phyloP scores from a whole-genome alignment of 2,329 filamentous ascomycete genomes.

The Xylariales sp. region DNA sequence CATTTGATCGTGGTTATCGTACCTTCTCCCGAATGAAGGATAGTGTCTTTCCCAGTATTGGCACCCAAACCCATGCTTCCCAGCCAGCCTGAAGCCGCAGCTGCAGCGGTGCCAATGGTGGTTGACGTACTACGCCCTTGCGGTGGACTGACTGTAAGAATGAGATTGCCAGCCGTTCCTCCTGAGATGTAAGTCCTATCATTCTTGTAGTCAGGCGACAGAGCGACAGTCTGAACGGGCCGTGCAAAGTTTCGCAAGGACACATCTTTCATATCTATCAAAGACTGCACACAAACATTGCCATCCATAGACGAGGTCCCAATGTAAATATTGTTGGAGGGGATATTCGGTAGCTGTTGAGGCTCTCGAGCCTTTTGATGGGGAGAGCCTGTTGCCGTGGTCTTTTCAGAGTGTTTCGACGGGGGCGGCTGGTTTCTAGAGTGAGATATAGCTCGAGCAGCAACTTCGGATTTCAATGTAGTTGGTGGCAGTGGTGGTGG shows the following conservation, averaged over 20 bases:
- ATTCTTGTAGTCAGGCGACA: constrained; percentile 92
- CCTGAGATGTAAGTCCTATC: constrained; percentile 89
- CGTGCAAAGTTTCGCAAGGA: constrained; percentile 88
- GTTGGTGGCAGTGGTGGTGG: constrained; percentile 58
- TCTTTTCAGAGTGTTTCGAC: constrained; percentile 35
- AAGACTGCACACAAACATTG: constrained; percentile 85
- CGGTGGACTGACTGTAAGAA: constrained; percentile 78
- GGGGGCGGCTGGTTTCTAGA: constrained; percentile 29
- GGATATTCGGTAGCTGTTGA: constrained; percentile 61
- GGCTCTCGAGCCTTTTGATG: constrained; percentile 49
- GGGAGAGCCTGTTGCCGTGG: constrained; percentile 41
- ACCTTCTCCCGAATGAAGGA: constrained; percentile 89
- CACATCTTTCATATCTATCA: constrained; percentile 85
- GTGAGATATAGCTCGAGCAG: constrained; percentile 31
- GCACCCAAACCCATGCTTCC: constrained; percentile 77
- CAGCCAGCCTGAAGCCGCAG: constrained; percentile 84
- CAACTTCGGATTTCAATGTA: constrained; percentile 35
- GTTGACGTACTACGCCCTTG: constrained; percentile 81
- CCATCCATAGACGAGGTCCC: constrained; percentile 93
- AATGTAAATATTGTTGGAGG: constrained; percentile 89
- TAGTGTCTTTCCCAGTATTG: constrained; percentile 76
- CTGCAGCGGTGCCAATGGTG: constrained; percentile 76
- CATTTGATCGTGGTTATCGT: constrained; percentile 89
- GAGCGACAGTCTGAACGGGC: constrained; percentile 82
- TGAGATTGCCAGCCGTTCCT: constrained; percentile 79